Conservation (phyloP, 345 rosid species). For the Clarkia xantiana region DNA sequence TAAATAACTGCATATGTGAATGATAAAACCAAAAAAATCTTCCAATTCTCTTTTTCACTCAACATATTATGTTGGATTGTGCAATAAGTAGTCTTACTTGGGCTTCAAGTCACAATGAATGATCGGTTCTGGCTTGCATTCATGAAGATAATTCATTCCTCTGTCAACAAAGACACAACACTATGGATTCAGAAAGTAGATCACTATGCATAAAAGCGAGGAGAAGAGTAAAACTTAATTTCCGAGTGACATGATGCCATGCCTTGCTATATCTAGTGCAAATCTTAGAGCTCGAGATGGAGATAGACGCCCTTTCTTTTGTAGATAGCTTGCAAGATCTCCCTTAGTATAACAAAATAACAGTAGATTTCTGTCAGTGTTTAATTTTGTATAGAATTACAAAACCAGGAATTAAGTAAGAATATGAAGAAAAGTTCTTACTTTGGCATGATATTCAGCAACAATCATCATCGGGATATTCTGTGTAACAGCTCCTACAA, state of each 20-base stretch:
- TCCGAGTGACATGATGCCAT: constrained; percentile 6
- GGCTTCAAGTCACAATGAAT: constrained; percentile 86
- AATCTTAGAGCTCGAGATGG: constrained; percentile 67
- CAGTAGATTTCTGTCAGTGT: neutral
- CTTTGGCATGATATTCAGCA: constrained; percentile 66
- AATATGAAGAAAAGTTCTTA: constrained; percentile 17
- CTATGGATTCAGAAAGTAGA: neutral
- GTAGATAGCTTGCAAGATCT: constrained; percentile 64
- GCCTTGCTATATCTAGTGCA: constrained; percentile 86
- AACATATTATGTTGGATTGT: constrained; percentile 17
- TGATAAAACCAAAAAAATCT: neutral
- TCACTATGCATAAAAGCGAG: neutral
- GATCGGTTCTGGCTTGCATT: constrained; percentile 23
- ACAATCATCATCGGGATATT: constrained; percentile 96
- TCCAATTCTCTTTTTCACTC: constrained; percentile 2
- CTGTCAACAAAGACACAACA: constrained; percentile 3
- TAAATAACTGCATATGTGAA: constrained; percentile 36
- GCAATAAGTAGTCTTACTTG: constrained; percentile 67
- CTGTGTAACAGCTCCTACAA: constrained; percentile 98
- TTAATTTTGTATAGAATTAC: neutral
- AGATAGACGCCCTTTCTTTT: constrained; percentile 86
- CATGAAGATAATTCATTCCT: constrained; percentile 21
- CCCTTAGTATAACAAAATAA: constrained; percentile 38
- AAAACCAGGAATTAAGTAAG: neutral
- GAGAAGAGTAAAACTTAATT: neutral